These are phyloP conservation scores for Aspergillus uvarum DNA, from an alignment of 2,329 filamentous ascomycete genomes.

Conservation along the genomic window DNA sequence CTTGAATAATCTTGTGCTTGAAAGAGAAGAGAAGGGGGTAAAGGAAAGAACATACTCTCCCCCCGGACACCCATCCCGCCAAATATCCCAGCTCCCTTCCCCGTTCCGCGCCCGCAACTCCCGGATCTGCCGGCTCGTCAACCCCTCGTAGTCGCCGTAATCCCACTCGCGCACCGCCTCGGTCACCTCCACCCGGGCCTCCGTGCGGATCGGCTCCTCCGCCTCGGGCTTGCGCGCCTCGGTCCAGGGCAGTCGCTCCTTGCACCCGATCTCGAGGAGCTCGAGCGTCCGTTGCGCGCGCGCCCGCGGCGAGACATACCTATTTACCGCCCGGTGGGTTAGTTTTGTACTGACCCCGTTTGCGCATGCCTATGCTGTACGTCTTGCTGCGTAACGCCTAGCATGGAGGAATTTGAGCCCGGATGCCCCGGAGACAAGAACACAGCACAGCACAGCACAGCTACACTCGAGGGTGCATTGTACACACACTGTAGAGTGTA, in stretches of 20 bases:
- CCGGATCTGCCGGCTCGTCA: conserved; percentile 70
- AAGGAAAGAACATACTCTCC: conserved; percentile 64
- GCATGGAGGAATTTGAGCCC: too few relatives aligned
- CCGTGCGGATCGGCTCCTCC: conserved; percentile 30
- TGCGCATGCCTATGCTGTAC: too few relatives aligned
- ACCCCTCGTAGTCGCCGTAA: conserved; percentile 82
- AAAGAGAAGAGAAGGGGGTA: too few relatives aligned
- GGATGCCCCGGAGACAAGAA: background rate
- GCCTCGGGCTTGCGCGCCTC: conserved; percentile 28
- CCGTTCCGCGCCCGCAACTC: conserved; percentile 58
- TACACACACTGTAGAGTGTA: too few relatives aligned
- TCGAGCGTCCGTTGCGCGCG: conserved; percentile 90
- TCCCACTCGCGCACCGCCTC: conserved; percentile 81
- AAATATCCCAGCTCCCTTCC: conserved; percentile 72
- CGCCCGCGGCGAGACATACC: conserved; percentile 81
- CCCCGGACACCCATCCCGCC: conserved; percentile 81
- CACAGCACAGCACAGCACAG: background rate
- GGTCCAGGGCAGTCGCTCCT: conserved; percentile 70
- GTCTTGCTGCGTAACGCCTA: too few relatives aligned
- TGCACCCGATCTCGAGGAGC: conserved; percentile 72
- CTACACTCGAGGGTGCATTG: too few relatives aligned
- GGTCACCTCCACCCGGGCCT: conserved; percentile 38
- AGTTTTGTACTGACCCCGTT: background rate
- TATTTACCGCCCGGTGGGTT: conserved; percentile 23
- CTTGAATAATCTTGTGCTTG: too few relatives aligned